A percentile compares a stretch with the other conserved stretches of the same genome.
These are phyloP conservation scores for Kwoniella sp. DNA, from an alignment of 768 basidiomycete species.

Conservation along the genomic window DNA sequence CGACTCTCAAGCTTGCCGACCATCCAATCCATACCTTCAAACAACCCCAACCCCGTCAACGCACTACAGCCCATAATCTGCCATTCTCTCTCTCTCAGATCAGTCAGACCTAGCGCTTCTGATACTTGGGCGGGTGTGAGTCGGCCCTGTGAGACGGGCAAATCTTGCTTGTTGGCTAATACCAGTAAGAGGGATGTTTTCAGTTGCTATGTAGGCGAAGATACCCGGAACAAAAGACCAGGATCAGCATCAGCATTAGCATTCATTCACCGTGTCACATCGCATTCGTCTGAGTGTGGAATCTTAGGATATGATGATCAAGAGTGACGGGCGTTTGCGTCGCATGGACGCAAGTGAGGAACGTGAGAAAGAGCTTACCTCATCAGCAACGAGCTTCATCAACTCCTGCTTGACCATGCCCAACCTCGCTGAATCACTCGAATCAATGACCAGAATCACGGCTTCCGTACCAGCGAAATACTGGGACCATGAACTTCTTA, in stretches of 20 bases:
- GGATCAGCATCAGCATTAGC: slow-evolving; percentile 1
- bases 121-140: slow-evolving; percentile 55
- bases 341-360: too few species aligned
- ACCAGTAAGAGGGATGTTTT: slow-evolving; percentile 49
- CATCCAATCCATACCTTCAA: slow-evolving; percentile 55
- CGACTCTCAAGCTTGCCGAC: slow-evolving; percentile 44
- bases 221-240: neutral
- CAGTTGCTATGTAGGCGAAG: slow-evolving; percentile 31
- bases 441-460: slow-evolving; percentile 56
- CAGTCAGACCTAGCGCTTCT: slow-evolving; percentile 53
- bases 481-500: slow-evolving; percentile 52
- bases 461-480: slow-evolving; percentile 53
- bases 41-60: slow-evolving; percentile 48
- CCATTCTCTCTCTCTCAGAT: slow-evolving; percentile 54
- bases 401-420: slow-evolving; percentile 51
- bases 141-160: slow-evolving; percentile 45
- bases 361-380: slow-evolving; percentile 33
- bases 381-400: slow-evolving; percentile 50
- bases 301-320: too few species aligned
- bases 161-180: slow-evolving; percentile 55
- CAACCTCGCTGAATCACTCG: slow-evolving; percentile 50
- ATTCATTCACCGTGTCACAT: too few species aligned
- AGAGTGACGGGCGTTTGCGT: too few species aligned
- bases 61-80: slow-evolving; percentile 55
- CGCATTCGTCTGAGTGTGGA: too few species aligned